Evolutionary conservation across 495 filamentous ascomycete species (phyloP).

Genomic region (Penicillium goetzii): DNA sequence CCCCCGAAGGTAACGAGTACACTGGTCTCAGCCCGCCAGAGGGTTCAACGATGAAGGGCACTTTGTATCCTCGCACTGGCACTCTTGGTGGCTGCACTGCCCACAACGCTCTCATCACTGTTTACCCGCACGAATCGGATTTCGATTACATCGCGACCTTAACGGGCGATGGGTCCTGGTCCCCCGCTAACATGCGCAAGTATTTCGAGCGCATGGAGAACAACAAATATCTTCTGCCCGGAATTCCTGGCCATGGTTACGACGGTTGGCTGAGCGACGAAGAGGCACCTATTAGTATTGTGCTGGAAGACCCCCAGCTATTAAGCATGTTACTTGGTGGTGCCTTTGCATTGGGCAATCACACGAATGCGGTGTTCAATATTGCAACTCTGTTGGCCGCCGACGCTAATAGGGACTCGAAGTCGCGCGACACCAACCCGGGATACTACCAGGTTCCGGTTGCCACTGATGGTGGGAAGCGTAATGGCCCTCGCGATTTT

Average conservation of each 20-base stretch:
- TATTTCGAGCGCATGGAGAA: constrained; percentile 55
- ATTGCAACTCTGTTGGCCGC: constrained; percentile 49
- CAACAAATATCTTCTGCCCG: constrained; percentile 53
- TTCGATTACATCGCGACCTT: constrained; percentile 51
- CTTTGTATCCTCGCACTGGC: constrained; percentile 51
- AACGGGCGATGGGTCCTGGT: constrained; percentile 50
- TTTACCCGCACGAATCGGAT: constrained; percentile 48
- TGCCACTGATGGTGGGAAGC: constrained; percentile 46
- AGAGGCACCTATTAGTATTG: constrained; percentile 49
- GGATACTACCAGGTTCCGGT: constrained; percentile 61
- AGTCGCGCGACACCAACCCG: constrained; percentile 40
- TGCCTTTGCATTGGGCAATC: constrained; percentile 53
- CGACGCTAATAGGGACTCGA: constrained; percentile 56
- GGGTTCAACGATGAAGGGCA: constrained; percentile 45
- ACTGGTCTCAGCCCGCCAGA: constrained; percentile 43
- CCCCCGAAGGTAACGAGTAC: constrained; percentile 43
- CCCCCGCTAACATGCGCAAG: constrained; percentile 46
- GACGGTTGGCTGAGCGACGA: constrained; percentile 60
- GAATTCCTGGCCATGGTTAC: constrained; percentile 56
- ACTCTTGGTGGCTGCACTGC: constrained; percentile 52
- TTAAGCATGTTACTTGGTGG: constrained; percentile 53
- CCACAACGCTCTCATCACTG: constrained; percentile 51
- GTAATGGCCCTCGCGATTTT: constrained; percentile 58
- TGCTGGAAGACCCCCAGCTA: constrained; percentile 56
- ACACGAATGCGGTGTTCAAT: constrained; percentile 42